A percentile compares a stretch with the other conserved stretches of the same genome.
phyloP scores from a whole-genome alignment of 164 flowering plant genomes.

The Stephania cephalantha region DNA sequence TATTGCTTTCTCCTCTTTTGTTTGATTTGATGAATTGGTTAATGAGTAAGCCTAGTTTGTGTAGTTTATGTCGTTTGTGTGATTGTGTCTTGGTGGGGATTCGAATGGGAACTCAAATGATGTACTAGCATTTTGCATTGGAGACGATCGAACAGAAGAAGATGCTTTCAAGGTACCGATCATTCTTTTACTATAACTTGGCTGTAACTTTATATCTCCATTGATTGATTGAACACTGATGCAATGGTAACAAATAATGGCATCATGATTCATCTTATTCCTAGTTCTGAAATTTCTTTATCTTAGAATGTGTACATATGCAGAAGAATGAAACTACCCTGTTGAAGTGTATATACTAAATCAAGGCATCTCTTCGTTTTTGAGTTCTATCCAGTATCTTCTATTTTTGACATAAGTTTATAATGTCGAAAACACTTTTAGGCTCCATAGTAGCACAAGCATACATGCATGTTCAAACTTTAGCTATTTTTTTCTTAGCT shows the following conservation, averaged over 20 bases:
- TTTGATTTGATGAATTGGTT: too few relatives aligned
- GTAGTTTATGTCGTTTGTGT: too few relatives aligned
- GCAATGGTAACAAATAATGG: neutral
- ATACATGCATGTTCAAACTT: neutral
- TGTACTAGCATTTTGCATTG: slow-evolving; percentile 38
- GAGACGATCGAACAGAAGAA: slow-evolving; percentile 52
- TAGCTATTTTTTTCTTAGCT: slow-evolving; percentile 22
- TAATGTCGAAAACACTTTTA: neutral
- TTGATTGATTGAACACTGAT: neutral
- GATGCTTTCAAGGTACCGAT: slow-evolving; percentile 59
- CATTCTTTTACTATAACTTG: neutral
- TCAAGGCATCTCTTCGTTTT: neutral
- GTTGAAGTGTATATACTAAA: neutral
- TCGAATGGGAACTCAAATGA: slow-evolving; percentile 16
- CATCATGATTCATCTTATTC: neutral
- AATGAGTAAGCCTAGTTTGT: too few relatives aligned
- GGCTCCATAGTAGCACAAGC: neutral
- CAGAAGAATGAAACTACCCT: neutral
- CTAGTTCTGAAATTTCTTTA: neutral
- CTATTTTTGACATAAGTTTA: neutral
- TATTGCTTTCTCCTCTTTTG: too few relatives aligned
- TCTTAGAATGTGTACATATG: neutral
- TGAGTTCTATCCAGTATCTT: neutral
- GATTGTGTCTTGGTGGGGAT: too few relatives aligned
- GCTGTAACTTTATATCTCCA: neutral